Percentiles rank a stretch among this genome's conserved stretches.
phyloP scores from a whole-genome alignment of 179 eudicot species.

The Silene noctiflora region DNA sequence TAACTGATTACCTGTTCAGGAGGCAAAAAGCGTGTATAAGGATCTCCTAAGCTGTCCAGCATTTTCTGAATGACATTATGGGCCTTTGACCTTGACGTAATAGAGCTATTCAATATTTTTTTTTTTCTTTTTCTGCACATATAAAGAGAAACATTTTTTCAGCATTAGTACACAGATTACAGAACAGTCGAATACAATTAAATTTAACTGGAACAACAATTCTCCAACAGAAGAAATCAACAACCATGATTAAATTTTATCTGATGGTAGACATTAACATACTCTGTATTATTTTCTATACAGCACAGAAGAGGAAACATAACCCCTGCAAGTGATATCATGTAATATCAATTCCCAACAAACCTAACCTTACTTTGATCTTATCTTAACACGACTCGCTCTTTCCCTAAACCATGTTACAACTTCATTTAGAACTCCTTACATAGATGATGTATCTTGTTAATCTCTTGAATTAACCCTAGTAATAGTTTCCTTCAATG shows the following conservation, averaged over 20 bases:
- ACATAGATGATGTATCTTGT: no score
- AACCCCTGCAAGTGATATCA: no score
- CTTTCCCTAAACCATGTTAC: no score
- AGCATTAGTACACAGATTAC: not conserved
- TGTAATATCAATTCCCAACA: no score
- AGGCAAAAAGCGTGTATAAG: constrained; percentile 81
- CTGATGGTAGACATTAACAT: not conserved
- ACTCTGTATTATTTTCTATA: not conserved
- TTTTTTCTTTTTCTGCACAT: constrained; percentile 65
- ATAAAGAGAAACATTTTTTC: constrained; percentile 15
- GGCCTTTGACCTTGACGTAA: constrained; percentile 73
- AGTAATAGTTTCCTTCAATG: no score
- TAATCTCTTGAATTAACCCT: no score
- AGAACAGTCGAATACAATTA: not conserved
- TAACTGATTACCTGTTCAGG: constrained; percentile 62
- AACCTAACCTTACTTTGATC: no score
- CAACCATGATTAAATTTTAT: not conserved
- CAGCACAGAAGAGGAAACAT: not conserved
- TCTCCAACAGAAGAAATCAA: constrained; percentile 5
- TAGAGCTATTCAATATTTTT: constrained; percentile 56
- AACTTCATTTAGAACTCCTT: no score
- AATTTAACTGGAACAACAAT: not conserved
- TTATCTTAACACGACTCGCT: no score
- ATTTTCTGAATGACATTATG: constrained; percentile 71
- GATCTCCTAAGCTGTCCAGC: constrained; percentile 86